Evolutionary conservation across 2,329 filamentous ascomycete genomes (phyloP).

Genomic region (Colletotrichum theobromicola): DNA sequence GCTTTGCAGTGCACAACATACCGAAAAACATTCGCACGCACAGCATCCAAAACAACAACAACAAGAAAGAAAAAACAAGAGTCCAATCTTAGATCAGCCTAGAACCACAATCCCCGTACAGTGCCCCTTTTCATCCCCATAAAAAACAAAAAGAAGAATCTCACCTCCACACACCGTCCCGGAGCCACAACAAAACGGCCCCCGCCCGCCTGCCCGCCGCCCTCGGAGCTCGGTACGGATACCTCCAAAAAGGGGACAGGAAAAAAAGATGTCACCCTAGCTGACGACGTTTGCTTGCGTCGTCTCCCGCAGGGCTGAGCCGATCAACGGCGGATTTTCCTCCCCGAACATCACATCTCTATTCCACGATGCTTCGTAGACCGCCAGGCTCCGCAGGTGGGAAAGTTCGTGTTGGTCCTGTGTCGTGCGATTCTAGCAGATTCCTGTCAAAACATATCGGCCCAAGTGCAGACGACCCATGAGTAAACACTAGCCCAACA

Average conservation of each 20-base stretch:
- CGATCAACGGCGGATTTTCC: neutral
- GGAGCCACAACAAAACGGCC: neutral
- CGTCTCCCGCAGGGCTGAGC: slow-evolving; percentile 14
- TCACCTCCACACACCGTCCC: neutral
- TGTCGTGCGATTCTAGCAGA: neutral
- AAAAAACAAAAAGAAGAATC: neutral
- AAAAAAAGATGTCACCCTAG: neutral
- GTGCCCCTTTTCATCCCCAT: neutral
- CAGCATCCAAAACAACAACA: neutral
- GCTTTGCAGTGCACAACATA: neutral
- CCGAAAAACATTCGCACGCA: neutral
- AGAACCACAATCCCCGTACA: neutral
- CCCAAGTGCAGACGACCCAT: neutral
- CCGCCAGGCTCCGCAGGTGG: too few species aligned
- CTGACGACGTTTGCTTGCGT: slow-evolving; percentile 14
- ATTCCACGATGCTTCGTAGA: neutral
- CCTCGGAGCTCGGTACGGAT: slow-evolving; percentile 5
- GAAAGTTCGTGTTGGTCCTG: neutral
- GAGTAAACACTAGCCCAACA: neutral
- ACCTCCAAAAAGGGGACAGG: neutral
- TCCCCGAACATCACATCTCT: neutral
- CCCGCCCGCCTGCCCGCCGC: neutral
- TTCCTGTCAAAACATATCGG: neutral
- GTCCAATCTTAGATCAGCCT: neutral
- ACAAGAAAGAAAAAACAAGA: neutral